Evolutionary conservation across 176 grass and related monocot genomes (phyloP).

Genomic region (Lolium multiflorum): DNA sequence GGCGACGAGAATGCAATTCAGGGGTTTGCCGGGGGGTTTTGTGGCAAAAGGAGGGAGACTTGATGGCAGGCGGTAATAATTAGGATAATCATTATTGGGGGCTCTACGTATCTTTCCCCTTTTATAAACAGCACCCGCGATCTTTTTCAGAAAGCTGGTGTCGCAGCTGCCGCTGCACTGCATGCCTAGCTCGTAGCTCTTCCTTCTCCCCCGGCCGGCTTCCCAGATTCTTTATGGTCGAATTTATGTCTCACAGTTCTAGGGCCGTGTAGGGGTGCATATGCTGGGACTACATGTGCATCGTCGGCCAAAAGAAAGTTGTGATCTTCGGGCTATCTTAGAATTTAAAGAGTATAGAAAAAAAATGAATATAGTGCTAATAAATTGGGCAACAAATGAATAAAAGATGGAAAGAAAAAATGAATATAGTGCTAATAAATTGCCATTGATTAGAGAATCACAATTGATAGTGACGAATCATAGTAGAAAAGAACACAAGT

Average conservation of each 20-base stretch:
- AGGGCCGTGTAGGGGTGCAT: neutral
- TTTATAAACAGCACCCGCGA: constrained; percentile 69
- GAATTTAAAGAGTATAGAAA: too few relatives aligned
- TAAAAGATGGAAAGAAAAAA: too few relatives aligned
- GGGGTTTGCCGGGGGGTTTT: neutral
- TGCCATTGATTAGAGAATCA: too few relatives aligned
- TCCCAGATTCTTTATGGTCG: neutral
- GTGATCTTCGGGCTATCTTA: too few relatives aligned
- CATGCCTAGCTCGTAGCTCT: neutral
- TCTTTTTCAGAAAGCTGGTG: constrained; percentile 64
- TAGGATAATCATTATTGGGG: constrained; percentile 66
- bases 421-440: too few relatives aligned
- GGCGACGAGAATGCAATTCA: neutral
- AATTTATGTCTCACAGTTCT: neutral
- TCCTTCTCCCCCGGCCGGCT: neutral
- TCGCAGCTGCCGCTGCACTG: constrained; percentile 13
- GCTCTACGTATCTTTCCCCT: constrained; percentile 61
- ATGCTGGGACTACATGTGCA: neutral
- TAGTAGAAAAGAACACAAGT: too few relatives aligned
- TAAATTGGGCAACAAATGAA: too few relatives aligned
- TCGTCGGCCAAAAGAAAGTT: neutral
- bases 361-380: too few relatives aligned
- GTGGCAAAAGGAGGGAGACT: neutral
- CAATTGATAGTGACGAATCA: too few relatives aligned
- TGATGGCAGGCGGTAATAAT: constrained; percentile 52